Evolutionary conservation across 257 asterid genomes (phyloP).

Genomic region (Ajuga chamaepitys): DNA sequence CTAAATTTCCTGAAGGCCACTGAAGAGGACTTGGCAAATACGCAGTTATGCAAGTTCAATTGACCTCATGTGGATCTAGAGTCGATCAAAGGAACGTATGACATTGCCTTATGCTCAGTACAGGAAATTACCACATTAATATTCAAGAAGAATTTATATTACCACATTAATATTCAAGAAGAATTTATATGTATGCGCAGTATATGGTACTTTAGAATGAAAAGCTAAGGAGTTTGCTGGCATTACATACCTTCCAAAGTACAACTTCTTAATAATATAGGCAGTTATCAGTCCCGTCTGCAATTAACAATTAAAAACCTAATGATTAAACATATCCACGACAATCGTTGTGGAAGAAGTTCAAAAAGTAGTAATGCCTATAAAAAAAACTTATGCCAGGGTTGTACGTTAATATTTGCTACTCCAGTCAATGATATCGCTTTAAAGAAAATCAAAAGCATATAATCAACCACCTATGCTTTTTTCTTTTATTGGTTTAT

Average conservation of each 20-base stretch:
- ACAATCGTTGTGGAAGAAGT: neutral
- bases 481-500: too few relatives aligned
- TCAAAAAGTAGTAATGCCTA: neutral
- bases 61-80: neutral
- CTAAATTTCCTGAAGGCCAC: neutral
- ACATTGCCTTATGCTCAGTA: neutral
- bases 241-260: slow-evolving; percentile 46
- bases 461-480: neutral
- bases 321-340: neutral
- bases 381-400: neutral
- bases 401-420: neutral
- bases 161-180: neutral
- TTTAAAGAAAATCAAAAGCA: neutral
- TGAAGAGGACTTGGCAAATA: neutral
- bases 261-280: slow-evolving; percentile 42
- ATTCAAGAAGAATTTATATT: neutral
- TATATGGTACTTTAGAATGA: neutral
- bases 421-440: neutral
- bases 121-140: neutral
- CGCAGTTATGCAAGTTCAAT: neutral
- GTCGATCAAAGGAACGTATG: neutral
- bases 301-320: slow-evolving; percentile 14
- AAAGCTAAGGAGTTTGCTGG: neutral
- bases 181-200: neutral
- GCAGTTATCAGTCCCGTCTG: slow-evolving; percentile 78